Evolutionary conservation across 495 filamentous ascomycete genomes (phyloP).

Genomic region (Pyrenula aspistea): DNA sequence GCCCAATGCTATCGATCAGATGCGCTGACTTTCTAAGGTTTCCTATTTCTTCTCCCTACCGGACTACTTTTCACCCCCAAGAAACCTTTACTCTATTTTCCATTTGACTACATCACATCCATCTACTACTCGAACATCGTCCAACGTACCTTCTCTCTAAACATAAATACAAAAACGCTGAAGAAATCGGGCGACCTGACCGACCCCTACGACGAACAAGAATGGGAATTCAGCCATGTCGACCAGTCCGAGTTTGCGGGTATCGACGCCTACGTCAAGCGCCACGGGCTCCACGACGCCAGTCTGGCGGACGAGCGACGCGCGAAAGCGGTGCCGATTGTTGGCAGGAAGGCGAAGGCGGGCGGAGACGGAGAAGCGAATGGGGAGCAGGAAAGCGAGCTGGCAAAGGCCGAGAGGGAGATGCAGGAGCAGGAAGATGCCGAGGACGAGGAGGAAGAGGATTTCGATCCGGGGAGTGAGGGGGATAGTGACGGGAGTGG

Average conservation of each 20-base stretch:
- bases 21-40: no score
- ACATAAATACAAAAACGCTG: conserved; percentile 42
- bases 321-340: conserved; percentile 70
- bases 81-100: conserved; percentile 81
- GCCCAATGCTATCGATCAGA: no score
- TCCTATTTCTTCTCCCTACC: conserved; percentile 72
- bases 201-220: conserved; percentile 39
- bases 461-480: conserved; percentile 73
- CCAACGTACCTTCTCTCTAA: conserved; percentile 88
- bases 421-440: conserved; percentile 60
- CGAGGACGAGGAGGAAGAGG: conserved; percentile 80
- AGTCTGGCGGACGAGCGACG: conserved; percentile 81
- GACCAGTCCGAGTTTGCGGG: conserved; percentile 74
- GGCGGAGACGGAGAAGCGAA: conserved; percentile 14
- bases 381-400: conserved; percentile 36
- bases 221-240: conserved; percentile 77
- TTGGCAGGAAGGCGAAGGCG: conserved; percentile 38
- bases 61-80: conserved; percentile 94
- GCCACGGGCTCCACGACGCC: conserved; percentile 74
- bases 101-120: conserved; percentile 64
- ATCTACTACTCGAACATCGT: conserved; percentile 84
- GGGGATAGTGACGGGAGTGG: conserved; percentile 62
- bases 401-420: conserved; percentile 59
- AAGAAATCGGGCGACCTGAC: conserved; percentile 3
- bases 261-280: conserved; percentile 75